Evolutionary conservation across 1,284 basidiomycete genomes (phyloP), one percentile per base, ranked within the genome.

Genomic region (Ceratobasidium sp.): DNA sequence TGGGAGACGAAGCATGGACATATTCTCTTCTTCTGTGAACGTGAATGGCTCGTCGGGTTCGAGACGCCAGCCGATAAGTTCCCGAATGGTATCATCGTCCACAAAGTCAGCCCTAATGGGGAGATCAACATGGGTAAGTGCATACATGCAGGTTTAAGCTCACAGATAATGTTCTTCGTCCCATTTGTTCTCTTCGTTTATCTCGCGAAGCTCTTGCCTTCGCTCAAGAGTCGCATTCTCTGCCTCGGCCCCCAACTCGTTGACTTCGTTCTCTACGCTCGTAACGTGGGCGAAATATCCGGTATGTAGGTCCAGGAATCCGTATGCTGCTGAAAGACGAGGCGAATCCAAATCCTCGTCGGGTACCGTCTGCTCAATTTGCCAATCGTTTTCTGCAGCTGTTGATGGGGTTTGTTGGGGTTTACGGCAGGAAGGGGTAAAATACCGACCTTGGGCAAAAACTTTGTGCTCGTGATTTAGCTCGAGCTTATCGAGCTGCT

Each of bases 81-180:
- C 91, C 80, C 87, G 87, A 71, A 95, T 93, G 80, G 90, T 87
- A 76, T 89, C 90, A 79, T 92, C 89, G 76, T 95, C 92, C 52
- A 88, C 89, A 81, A 87, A 94, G 82, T 95, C 93, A 5, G 92
- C 93, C 86, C 93, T 95, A 79, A 37, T 25, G 8, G 2, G 22
- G 13, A 11, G n/a, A 22, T 56, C 7, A 69, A 34, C 29, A 32
- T 54, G 25, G 13, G 22, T 15, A 2, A 59, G 46, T 57, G 34
- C 46, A 54, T 59, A 70, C 56, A 73, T 34, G 32, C 56, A 68
- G 49, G 37, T 4, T 13, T 44, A 57, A 19, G 81, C 89, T 74
- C 82, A 93, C 93, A 94, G 90, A 81, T 95, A 95, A 83, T 95
- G 86, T 80, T 94, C 92, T 81, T 89, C 90, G 80, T 95, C 91